Evolutionary conservation across 257 asterid species (phyloP).

Genomic region (Striga asiatica): DNA sequence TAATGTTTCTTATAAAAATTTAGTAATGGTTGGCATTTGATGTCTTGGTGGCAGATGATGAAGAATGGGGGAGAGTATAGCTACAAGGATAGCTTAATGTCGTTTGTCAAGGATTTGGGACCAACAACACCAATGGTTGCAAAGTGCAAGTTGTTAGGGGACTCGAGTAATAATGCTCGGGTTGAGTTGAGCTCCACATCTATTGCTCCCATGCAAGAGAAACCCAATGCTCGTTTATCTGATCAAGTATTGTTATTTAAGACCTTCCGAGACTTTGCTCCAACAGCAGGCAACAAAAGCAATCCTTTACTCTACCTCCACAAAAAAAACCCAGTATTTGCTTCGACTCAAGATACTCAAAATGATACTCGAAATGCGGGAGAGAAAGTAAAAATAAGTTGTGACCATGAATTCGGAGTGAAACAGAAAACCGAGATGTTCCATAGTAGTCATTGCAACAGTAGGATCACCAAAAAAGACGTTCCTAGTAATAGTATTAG

Average conservation of each 20-base stretch:
- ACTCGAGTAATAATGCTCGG: background rate
- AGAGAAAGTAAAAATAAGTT: background rate
- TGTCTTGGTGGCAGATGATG: constrained; percentile 20
- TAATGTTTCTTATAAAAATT: too few relatives aligned
- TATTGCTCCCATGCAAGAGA: too few relatives aligned
- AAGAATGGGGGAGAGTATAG: constrained; percentile 26
- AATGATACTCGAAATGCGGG: background rate
- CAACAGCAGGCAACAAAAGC: background rate
- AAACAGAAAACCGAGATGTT: background rate
- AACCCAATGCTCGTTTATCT: too few relatives aligned
- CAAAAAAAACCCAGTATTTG: constrained; percentile 5
- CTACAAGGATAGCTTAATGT: constrained; percentile 54
- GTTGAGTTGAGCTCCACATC: too few relatives aligned
- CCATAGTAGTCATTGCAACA: background rate
- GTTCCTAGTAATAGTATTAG: background rate
- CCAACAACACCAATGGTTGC: constrained; percentile 57
- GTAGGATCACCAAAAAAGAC: background rate
- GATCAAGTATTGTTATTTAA: constrained; percentile 3
- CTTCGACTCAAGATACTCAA: constrained; percentile 3
- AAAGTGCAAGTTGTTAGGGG: constrained; percentile 26
- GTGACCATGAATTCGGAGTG: too few relatives aligned
- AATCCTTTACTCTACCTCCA: constrained; percentile 16
- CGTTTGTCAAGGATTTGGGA: constrained; percentile 53
- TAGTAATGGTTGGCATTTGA: too few relatives aligned
- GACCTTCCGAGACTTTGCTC: constrained; percentile 25